Conservation (phyloP, 768 basidiomycete species). For the Tephrocybe sp. region DNA sequence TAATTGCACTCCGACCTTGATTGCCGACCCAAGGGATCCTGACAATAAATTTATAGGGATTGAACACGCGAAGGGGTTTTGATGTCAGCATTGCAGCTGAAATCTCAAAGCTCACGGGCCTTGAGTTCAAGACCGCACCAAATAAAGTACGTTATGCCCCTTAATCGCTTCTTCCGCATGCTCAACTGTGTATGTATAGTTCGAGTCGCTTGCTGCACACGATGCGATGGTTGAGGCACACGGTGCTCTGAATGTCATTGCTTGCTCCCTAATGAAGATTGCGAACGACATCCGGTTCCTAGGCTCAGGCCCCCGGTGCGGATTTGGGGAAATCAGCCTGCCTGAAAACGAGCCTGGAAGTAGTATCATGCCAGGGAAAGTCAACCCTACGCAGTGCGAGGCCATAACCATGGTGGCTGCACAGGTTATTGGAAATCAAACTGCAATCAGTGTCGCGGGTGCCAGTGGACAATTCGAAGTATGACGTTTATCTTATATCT, state of each 20-base stretch:
- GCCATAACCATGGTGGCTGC: slow-evolving; percentile 98
- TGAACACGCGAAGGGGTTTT: slow-evolving; percentile 97
- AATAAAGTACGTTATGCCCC: slow-evolving; percentile 79
- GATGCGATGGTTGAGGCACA: slow-evolving; percentile 98
- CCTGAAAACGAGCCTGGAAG: slow-evolving; percentile 99
- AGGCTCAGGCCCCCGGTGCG: slow-evolving; percentile 96
- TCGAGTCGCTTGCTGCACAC: slow-evolving; percentile 97
- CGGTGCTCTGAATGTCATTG: slow-evolving; percentile 93
- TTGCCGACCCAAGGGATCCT: not conserved
- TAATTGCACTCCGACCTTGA: slow-evolving; percentile 35
- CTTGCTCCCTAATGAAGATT: slow-evolving; percentile 99
- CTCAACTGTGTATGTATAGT: slow-evolving; percentile 45
- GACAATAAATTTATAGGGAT: slow-evolving; percentile 56
- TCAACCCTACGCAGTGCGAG: slow-evolving; percentile 99
- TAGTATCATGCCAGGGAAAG: slow-evolving; percentile 99
- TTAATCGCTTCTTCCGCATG: not conserved
- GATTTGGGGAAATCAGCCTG: slow-evolving; percentile 89
- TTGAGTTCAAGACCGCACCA: slow-evolving; percentile 93
- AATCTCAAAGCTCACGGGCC: slow-evolving; percentile 87
- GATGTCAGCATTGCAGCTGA: slow-evolving; percentile 93
- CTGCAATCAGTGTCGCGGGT: slow-evolving; percentile 87
- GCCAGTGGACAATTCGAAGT: slow-evolving; percentile 98
- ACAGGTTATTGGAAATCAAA: slow-evolving; percentile 98
- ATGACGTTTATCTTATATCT: slow-evolving; percentile 15
- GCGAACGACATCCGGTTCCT: slow-evolving; percentile 99